Evolutionary conservation across 352 stramenopile species (phyloP).

Genomic region (Phytophthora uliginosa): DNA sequence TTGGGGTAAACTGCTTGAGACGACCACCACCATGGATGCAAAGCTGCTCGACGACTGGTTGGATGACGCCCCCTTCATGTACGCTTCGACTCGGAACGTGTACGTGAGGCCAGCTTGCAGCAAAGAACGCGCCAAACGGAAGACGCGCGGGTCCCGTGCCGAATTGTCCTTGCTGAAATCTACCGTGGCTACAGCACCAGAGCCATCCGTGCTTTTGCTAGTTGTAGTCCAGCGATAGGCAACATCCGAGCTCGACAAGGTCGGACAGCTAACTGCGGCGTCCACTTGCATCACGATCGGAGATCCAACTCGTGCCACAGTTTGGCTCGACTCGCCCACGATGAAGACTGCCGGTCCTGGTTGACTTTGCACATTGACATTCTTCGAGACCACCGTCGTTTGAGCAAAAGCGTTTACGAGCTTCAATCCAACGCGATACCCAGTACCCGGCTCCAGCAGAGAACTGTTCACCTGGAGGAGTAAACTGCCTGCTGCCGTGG

Average conservation of each 20-base stretch:
- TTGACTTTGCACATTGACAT: constrained; percentile 46
- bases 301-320: constrained; percentile 46
- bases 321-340: constrained; percentile 49
- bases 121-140: constrained; percentile 48
- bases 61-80: constrained; percentile 33
- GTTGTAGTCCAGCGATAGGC: constrained; percentile 62
- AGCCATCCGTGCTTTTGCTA: constrained; percentile 17
- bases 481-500: constrained; percentile 29
- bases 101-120: constrained; percentile 59
- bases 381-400: constrained; percentile 28
- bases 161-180: constrained; percentile 61
- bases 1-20: constrained; percentile 48
- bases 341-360: constrained; percentile 62
- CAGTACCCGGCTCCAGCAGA: constrained; percentile 41
- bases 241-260: constrained; percentile 43
- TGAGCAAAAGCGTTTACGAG: constrained; percentile 75
- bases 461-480: constrained; percentile 59
- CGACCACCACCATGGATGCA: constrained; percentile 50
- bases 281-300: constrained; percentile 57
- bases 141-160: constrained; percentile 71
- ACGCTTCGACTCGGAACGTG: constrained; percentile 66
- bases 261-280: constrained; percentile 54
- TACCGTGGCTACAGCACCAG: constrained; percentile 20
- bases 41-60: constrained; percentile 43
- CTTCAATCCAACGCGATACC: constrained; percentile 60